Base-by-base conservation (phyloP, 768 basidiomycete genomes). In the Lactifluus echinatus region DNA sequence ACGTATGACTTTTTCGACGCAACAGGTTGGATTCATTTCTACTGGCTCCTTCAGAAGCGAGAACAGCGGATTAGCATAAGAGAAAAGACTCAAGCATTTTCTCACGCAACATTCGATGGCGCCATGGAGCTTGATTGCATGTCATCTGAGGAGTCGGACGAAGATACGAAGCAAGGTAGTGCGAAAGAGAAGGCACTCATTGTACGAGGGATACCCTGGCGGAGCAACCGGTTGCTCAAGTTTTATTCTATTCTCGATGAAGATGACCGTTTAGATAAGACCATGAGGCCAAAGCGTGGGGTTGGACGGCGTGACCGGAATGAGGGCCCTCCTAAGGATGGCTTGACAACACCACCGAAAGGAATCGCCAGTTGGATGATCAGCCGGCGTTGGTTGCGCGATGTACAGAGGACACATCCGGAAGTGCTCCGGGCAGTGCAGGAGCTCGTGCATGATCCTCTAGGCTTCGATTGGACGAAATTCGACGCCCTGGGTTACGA, bases 71-170 rank as follows among this genome's bases (percentile, higher is more conserved):
- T 78, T 8, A 82, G 81, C 26, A 74, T 79, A 26, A 77, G 87
- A 23, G 72, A 80, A 62, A 79, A 76, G 53, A 68, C 81, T 24
- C 70, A 69, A 24, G 70, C 65, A 0, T 84, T 87, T 57, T 76
- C 81, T 53, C 82, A 87, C 67, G 73, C 80, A 24, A 75, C 72
- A 14, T 89, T 89, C 64, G 84, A 88, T 64, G 80, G 80, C 14
- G 86, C 87, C 14, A 68, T 89, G 55, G 82, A 84, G 59, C 59
- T 80, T 19, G 87, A 89, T 46, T 89, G 86, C 69, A 87, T 89
- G 83, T 89, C 87, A 26, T 84, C 83, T 29, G 87, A 89, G 62
- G 87, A 89, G 67, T 88, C 87, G 14, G 81, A 81, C 60, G 71
- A 69, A 48, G 85, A 84, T 14, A 37, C 52, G 34, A 68, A 71